These are phyloP conservation scores for Aegilops bicornis DNA, from an alignment of 176 grass and related monocot genomes.

Conservation along the genomic window DNA sequence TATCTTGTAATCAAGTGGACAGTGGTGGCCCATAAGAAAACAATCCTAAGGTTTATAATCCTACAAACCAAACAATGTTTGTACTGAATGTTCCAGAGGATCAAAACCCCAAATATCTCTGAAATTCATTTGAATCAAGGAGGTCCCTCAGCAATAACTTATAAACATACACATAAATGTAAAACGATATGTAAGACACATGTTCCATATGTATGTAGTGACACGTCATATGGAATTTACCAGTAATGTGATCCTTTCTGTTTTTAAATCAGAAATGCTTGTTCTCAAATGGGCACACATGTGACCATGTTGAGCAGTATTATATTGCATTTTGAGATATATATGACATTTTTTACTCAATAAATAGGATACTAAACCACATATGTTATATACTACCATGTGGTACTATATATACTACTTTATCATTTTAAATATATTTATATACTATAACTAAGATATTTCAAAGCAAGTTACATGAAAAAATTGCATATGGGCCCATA, in stretches of 20 bases:
- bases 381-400: too few species aligned
- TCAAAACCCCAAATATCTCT: background rate
- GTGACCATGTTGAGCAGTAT: background rate
- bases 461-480: too few species aligned
- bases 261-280: background rate
- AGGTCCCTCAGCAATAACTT: background rate
- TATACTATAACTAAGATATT: too few species aligned
- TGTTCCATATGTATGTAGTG: background rate
- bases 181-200: too few species aligned
- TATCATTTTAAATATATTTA: too few species aligned
- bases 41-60: background rate
- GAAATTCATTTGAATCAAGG: background rate
- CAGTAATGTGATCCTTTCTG: background rate
- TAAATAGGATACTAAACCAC: background rate
- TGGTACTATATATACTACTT: too few species aligned
- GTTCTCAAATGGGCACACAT: background rate
- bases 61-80: background rate
- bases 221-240: background rate
- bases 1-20: background rate
- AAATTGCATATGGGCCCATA: too few species aligned
- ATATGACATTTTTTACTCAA: background rate
- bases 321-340: background rate
- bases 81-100: background rate
- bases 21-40: background rate
- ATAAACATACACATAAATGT: background rate